These are phyloP conservation scores for Onygenales sp. DNA, from an alignment of 2,329 filamentous ascomycete species.

Conservation along the genomic window DNA sequence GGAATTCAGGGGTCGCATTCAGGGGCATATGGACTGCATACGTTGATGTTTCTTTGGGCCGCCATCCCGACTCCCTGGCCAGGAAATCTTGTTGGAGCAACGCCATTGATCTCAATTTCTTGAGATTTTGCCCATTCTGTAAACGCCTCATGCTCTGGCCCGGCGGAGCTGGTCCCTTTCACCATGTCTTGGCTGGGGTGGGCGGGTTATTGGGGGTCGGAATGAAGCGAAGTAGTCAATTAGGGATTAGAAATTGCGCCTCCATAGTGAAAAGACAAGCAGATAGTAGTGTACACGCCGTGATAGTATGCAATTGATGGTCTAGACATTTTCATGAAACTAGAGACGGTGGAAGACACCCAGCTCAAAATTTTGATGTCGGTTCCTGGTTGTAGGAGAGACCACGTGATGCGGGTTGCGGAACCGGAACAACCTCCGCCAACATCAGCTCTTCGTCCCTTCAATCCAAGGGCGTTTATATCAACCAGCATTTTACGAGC, in stretches of 20 bases:
- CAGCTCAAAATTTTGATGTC: too few species aligned
- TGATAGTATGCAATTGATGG: too few species aligned
- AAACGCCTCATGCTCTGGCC: conserved; percentile 43
- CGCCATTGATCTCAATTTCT: conserved; percentile 58
- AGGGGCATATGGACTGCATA: conserved; percentile 25
- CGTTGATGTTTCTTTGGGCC: conserved; percentile 57
- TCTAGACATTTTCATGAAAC: too few species aligned
- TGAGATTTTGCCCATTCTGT: conserved; percentile 56
- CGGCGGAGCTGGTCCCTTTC: conserved; percentile 13
- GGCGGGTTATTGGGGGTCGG: not conserved
- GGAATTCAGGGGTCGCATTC: not conserved
- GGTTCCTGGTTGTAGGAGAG: too few species aligned
- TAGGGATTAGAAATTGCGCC: too few species aligned
- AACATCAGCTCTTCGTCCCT: too few species aligned
- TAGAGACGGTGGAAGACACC: too few species aligned
- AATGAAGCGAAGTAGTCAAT: too few species aligned
- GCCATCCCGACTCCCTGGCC: conserved; percentile 71
- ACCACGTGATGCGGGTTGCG: too few species aligned
- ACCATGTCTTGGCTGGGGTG: not conserved
- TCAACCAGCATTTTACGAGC: not conserved
- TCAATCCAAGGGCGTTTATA: not conserved
- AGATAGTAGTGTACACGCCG: too few species aligned
- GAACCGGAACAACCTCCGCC: too few species aligned
- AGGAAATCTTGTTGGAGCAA: conserved; percentile 57
- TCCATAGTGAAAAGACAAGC: too few species aligned